These are phyloP conservation scores for Phanerochaete sordida DNA, from an alignment of 768 basidiomycete genomes.

Conservation along the genomic window DNA sequence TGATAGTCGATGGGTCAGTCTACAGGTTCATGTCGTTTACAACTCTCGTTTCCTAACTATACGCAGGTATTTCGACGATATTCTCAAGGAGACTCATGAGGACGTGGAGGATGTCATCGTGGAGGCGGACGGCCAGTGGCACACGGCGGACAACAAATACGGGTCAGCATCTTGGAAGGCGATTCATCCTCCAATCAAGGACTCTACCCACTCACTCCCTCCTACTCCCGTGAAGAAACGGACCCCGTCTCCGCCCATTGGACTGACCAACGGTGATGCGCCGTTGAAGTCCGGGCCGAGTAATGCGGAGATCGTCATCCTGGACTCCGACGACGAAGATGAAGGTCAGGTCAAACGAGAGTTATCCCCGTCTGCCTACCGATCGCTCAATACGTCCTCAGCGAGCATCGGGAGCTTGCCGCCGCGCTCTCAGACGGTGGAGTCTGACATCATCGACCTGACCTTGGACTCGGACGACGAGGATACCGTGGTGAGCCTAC, in stretches of 20 bases:
- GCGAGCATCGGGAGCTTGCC: conserved; percentile 12
- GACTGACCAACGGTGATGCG: conserved; percentile 23
- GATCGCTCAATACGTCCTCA: conserved; percentile 6
- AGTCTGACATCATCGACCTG: conserved; percentile 73
- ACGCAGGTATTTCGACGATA: conserved; percentile 81
- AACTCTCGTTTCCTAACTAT: conserved; percentile 1
- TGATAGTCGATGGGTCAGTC: conserved; percentile 88
- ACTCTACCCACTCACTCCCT: conserved; percentile 24
- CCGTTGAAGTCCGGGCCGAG: conserved; percentile 41
- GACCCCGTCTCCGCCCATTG: conserved; percentile 20
- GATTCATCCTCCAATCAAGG: conserved; percentile 32
- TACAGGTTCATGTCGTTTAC: background rate
- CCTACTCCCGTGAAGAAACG: conserved; percentile 12
- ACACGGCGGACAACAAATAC: conserved; percentile 83
- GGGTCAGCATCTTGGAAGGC: conserved; percentile 72
- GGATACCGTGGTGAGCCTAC: conserved; percentile 21
- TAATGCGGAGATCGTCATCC: conserved; percentile 56
- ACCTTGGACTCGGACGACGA: conserved; percentile 82
- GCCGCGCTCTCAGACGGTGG: conserved; percentile 29
- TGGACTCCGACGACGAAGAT: conserved; percentile 72
- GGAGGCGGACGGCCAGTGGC: conserved; percentile 95
- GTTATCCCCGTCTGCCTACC: conserved; percentile 58
- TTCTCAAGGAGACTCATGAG: conserved; percentile 74
- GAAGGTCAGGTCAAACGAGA: conserved; percentile 76
- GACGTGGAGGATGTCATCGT: conserved; percentile 89